Evolutionary conservation across 2,329 filamentous ascomycete genomes (phyloP).

Genomic region (Phaeomoniella chlamydospora): DNA sequence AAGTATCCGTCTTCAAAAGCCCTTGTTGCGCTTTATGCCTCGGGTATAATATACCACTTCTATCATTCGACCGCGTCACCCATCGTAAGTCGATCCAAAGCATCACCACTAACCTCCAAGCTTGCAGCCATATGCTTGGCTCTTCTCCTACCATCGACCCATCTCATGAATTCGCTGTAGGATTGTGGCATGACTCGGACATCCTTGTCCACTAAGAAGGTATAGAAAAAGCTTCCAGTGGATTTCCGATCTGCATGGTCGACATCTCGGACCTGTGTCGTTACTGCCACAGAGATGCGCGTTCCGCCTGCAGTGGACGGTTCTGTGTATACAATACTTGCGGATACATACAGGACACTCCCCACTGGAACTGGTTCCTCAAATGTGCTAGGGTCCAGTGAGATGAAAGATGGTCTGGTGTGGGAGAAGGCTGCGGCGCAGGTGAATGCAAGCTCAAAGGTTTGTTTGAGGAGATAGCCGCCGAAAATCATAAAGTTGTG

Average conservation of each 20-base stretch:
- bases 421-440: conserved; percentile 59
- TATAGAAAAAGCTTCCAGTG: conserved; percentile 65
- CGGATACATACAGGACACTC: conserved; percentile 59
- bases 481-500: conserved; percentile 72
- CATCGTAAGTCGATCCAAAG: background rate
- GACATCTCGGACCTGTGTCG: conserved; percentile 57
- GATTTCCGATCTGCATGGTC: conserved; percentile 51
- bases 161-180: conserved; percentile 52
- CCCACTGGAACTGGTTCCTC: conserved; percentile 63
- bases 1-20: too few relatives aligned
- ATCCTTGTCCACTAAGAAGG: conserved; percentile 51
- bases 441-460: conserved; percentile 64
- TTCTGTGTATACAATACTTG: conserved; percentile 58
- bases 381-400: conserved; percentile 59
- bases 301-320: conserved; percentile 38
- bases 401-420: conserved; percentile 54
- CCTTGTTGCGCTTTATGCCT: too few relatives aligned
- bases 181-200: conserved; percentile 51
- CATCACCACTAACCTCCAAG: conserved; percentile 10
- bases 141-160: conserved; percentile 44
- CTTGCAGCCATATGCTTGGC: conserved; percentile 36
- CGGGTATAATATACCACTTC: too few relatives aligned
- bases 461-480: conserved; percentile 59
- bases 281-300: conserved; percentile 55
- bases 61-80: background rate